A percentile compares a stretch with the other conserved stretches of the same genome.
These are phyloP conservation scores for Mortierella sp. DNA, from an alignment of 371 early-diverging fungal species.

Conservation along the genomic window DNA sequence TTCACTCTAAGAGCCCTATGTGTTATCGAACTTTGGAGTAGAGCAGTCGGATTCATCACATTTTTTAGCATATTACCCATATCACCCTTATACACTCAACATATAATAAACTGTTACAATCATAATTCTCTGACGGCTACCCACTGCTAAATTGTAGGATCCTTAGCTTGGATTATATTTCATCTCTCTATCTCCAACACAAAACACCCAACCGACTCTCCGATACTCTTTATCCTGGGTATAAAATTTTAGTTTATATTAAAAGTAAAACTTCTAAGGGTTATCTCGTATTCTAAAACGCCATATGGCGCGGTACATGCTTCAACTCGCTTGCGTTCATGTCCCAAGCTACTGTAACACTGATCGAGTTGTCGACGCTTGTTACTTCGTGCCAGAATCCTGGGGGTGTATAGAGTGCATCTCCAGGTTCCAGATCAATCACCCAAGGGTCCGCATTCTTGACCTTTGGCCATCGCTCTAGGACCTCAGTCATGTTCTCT, in stretches of 20 bases:
- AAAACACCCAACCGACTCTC: too few species aligned
- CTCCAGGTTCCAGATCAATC: slow-evolving; percentile 54
- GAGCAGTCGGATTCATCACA: not conserved
- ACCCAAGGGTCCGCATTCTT: slow-evolving; percentile 41
- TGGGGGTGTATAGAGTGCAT: slow-evolving; percentile 58
- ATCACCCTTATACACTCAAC: too few species aligned
- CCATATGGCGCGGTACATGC: slow-evolving; percentile 51
- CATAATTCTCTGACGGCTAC: too few species aligned
- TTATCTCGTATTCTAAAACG: not conserved
- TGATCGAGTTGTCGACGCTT: slow-evolving; percentile 53
- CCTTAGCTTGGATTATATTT: too few species aligned
- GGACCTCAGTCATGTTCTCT: slow-evolving; percentile 15
- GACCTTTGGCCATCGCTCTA: slow-evolving; percentile 42
- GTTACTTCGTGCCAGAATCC: slow-evolving; percentile 61
- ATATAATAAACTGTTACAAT: too few species aligned
- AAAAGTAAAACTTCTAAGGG: not conserved
- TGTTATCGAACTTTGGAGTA: not conserved
- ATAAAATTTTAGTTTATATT: not conserved
- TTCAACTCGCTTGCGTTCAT: slow-evolving; percentile 45
- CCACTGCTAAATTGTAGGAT: too few species aligned
- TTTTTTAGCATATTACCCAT: too few species aligned
- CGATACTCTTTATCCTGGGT: not conserved
- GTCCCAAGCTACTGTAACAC: slow-evolving; percentile 58
- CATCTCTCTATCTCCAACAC: too few species aligned
- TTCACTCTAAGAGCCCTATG: not conserved